These are phyloP conservation scores for Populus trichocarpa DNA, from an alignment of 441 rosid species.

Conservation along the genomic window DNA sequence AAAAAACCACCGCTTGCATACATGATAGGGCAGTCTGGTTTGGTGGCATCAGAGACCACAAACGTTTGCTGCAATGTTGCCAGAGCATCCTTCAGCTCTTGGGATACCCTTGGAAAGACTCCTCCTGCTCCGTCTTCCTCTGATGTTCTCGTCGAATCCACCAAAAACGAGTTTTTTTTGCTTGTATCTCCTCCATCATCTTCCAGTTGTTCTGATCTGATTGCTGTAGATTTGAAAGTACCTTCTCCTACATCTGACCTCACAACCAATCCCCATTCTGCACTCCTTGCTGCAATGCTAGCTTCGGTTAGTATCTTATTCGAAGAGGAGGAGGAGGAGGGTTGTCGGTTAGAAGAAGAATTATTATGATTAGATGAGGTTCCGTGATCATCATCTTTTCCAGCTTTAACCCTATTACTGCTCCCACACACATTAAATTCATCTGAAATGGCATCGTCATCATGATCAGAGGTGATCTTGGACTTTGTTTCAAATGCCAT, in stretches of 20 bases:
- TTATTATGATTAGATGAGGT: neutral
- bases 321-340: neutral
- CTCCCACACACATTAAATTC: constrained; percentile 6
- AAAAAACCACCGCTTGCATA: constrained; percentile 95
- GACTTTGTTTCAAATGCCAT: constrained; percentile 56
- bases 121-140: constrained; percentile 63
- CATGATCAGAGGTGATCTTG: neutral
- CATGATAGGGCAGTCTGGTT: constrained; percentile 81
- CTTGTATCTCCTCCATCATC: constrained; percentile 30
- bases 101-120: constrained; percentile 67
- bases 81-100: constrained; percentile 84
- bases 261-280: constrained; percentile 84
- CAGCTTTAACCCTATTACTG: neutral
- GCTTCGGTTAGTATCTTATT: constrained; percentile 36
- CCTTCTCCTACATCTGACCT: constrained; percentile 43
- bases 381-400: neutral
- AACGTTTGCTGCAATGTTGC: constrained; percentile 92
- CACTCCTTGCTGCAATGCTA: constrained; percentile 62
- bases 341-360: neutral
- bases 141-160: constrained; percentile 53
- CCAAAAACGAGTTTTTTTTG: constrained; percentile 32
- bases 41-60: constrained; percentile 89
- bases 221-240: constrained; percentile 38
- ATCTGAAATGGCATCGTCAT: neutral
- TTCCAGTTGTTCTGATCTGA: constrained; percentile 18